Conservation (phyloP, 306 rosid genomes). For the Sindora glabra region DNA sequence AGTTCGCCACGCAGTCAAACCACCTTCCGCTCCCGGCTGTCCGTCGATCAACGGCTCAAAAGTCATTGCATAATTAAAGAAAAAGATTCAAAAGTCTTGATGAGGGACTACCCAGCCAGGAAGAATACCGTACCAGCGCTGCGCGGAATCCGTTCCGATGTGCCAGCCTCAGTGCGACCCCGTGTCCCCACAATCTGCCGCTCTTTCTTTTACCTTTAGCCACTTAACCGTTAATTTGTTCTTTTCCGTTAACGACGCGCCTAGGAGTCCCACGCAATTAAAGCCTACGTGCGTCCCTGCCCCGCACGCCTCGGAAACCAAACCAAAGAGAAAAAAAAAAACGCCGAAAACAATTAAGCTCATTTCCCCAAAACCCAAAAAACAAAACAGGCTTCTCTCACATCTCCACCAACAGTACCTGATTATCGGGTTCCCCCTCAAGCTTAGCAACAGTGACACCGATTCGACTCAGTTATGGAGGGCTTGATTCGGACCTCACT, state of each 20-base stretch:
- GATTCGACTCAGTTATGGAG: slow-evolving; percentile 36
- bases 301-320: slow-evolving; percentile 27
- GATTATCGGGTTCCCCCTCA: neutral
- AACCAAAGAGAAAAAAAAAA: neutral
- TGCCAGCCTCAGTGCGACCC: neutral
- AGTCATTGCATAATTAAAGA: too few species aligned
- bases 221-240: slow-evolving; percentile 36
- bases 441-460: neutral
- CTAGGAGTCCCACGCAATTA: slow-evolving; percentile 8
- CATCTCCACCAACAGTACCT: slow-evolving; percentile 12
- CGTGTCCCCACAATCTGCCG: too few species aligned
- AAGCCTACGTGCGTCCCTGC: slow-evolving; percentile 21
- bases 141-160: neutral
- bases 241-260: slow-evolving; percentile 34
- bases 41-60: too few species aligned
- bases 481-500: slow-evolving; percentile 23
- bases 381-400: slow-evolving; percentile 8
- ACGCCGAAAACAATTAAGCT: neutral
- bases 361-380: neutral
- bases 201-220: neutral
- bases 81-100: too few species aligned
- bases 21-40: too few species aligned
- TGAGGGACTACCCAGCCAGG: too few species aligned
- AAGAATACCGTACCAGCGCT: too few species aligned
- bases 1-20: too few species aligned